Conservation (phyloP, 2,329 filamentous ascomycete species). For the Tolypocladium amazonense region DNA sequence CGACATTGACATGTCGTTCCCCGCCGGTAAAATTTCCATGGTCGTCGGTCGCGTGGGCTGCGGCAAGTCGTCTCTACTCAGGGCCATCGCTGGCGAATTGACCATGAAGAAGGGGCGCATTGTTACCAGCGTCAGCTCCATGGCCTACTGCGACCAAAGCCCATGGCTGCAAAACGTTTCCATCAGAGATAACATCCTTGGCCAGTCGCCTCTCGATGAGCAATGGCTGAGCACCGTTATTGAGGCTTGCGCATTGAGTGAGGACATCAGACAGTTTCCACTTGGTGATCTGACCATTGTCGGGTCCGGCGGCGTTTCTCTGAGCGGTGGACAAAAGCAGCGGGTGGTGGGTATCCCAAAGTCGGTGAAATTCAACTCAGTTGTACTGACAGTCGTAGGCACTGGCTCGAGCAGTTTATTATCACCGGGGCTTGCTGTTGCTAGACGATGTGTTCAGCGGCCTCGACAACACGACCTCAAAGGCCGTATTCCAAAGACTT, state of each 20-base stretch:
- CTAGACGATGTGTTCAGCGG: conserved; percentile 37
- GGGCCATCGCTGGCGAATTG: not conserved
- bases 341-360: conserved; percentile 20
- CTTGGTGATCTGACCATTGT: conserved; percentile 23
- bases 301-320: conserved; percentile 27
- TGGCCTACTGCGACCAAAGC: not conserved
- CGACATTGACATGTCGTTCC: not conserved
- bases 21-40: not conserved
- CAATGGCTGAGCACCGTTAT: conserved; percentile 19
- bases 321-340: conserved; percentile 34
- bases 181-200: not conserved
- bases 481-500: conserved; percentile 28
- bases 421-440: conserved; percentile 24
- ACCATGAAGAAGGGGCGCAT: not conserved
- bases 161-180: not conserved
- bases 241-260: conserved; percentile 21
- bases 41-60: not conserved
- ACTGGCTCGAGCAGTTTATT: conserved; percentile 36
- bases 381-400: conserved; percentile 13
- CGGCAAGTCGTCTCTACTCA: not conserved
- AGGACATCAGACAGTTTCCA: conserved; percentile 20
- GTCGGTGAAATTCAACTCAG: not conserved
- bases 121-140: not conserved
- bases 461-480: conserved; percentile 32
- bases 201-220: conserved; percentile 11